Percentiles rank a stretch among this genome's conserved stretches.
These are phyloP conservation scores for Yamadazyma nakazawae DNA, from an alignment of 805 yeast genomes.

Conservation along the genomic window DNA sequence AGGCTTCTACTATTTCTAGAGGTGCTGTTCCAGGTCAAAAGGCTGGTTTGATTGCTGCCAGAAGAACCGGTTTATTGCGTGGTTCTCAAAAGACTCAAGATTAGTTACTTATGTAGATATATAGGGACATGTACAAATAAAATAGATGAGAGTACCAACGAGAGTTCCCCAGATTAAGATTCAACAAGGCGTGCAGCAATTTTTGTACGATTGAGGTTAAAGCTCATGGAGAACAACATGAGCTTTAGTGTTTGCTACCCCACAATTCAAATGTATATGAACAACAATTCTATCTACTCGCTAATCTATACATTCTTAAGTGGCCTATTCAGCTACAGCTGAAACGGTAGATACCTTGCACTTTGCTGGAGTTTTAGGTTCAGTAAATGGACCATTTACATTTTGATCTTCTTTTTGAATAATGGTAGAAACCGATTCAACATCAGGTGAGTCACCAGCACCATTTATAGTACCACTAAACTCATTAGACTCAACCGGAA, in stretches of 20 bases:
- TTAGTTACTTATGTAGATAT: constrained; percentile 11
- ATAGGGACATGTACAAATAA: not conserved
- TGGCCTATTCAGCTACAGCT: not conserved
- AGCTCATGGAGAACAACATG: not conserved
- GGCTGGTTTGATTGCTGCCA: constrained; percentile 99
- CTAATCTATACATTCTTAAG: too few species aligned
- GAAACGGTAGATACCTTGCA: not conserved
- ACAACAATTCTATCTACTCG: too few species aligned
- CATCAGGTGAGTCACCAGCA: not conserved
- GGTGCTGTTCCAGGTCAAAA: constrained; percentile 99
- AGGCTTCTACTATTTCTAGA: constrained; percentile 98
- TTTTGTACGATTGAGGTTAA: not conserved
- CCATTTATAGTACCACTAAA: not conserved
- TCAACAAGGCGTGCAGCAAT: not conserved
- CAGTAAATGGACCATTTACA: not conserved
- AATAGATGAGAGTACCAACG: not conserved
- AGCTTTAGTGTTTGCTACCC: not conserved
- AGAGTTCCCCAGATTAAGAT: not conserved
- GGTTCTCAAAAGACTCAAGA: constrained; percentile 89
- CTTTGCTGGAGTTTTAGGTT: not conserved
- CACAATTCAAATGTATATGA: not conserved
- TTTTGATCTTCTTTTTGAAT: not conserved
- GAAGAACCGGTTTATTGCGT: constrained; percentile 99
- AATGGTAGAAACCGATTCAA: not conserved
- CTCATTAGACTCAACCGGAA: not conserved